Conservation (phyloP, 352 stramenopile species). For the Phytophthora nicotianae region DNA sequence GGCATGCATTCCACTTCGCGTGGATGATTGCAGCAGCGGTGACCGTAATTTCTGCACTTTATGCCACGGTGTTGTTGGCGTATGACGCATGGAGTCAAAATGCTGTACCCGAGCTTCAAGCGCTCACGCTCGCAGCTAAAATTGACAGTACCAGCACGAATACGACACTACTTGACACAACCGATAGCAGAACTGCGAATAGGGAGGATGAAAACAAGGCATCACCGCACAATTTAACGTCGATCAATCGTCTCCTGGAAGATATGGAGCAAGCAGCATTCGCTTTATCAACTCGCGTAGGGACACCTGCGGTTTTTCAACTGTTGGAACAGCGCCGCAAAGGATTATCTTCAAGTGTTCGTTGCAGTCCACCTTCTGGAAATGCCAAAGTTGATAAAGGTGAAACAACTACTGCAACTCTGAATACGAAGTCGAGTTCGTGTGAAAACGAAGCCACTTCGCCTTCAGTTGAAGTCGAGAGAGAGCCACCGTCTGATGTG, state of each 20-base stretch:
- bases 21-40: constrained; percentile 26
- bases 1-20: constrained; percentile 5
- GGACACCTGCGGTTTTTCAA: constrained; percentile 24
- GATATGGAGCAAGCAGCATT: constrained; percentile 31
- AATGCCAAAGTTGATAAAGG: neutral
- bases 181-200: neutral
- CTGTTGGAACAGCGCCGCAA: constrained; percentile 34
- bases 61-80: constrained; percentile 6
- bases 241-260: constrained; percentile 12
- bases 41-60: constrained; percentile 15
- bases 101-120: neutral
- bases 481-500: neutral
- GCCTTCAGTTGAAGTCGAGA: constrained; percentile 1
- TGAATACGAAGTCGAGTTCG: neutral
- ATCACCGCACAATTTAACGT: neutral
- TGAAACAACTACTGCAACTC: neutral
- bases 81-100: constrained; percentile 21
- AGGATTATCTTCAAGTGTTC: constrained; percentile 10
- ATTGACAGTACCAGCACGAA: constrained; percentile 1
- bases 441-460: neutral
- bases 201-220: neutral
- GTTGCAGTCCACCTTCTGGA: neutral
- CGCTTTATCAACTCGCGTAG: constrained; percentile 18
- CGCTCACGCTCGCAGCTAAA: neutral
- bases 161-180: neutral